A percentile compares a stretch with the other conserved stretches of the same genome.
phyloP scores from a whole-genome alignment of 352 stramenopile genomes.

The Globisporangium sylvaticum region DNA sequence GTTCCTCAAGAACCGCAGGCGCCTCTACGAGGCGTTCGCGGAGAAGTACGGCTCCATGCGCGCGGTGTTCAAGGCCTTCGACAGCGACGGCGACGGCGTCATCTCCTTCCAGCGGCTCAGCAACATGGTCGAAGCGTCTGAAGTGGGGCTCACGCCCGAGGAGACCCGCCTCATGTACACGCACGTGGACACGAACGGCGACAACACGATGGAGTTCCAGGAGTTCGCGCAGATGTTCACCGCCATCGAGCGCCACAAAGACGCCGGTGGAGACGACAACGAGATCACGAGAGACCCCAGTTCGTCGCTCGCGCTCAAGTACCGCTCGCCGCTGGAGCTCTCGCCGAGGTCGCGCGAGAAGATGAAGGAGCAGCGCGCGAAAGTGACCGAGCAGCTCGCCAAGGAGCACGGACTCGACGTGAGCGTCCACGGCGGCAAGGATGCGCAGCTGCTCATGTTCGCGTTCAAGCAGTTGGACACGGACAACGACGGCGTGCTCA shows the following conservation, averaged over 20 bases:
- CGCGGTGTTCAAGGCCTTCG: slow-evolving; percentile 72
- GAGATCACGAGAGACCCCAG: slow-evolving; percentile 35
- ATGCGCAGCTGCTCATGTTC: slow-evolving; percentile 62
- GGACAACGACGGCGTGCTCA: slow-evolving; percentile 70
- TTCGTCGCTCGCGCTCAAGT: slow-evolving; percentile 61
- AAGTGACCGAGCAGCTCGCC: slow-evolving; percentile 56
- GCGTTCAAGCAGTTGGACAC: slow-evolving; percentile 77
- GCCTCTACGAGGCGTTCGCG: slow-evolving; percentile 62
- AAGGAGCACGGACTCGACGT: slow-evolving; percentile 51
- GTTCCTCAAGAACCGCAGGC: slow-evolving; percentile 40
- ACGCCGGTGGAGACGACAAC: not conserved
- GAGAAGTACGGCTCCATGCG: slow-evolving; percentile 76
- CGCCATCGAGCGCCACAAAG: slow-evolving; percentile 12
- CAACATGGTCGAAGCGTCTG: slow-evolving; percentile 65
- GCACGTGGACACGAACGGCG: slow-evolving; percentile 57
- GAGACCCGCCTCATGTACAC: slow-evolving; percentile 49
- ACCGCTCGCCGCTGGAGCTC: slow-evolving; percentile 55
- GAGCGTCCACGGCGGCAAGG: slow-evolving; percentile 58
- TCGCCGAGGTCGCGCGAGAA: slow-evolving; percentile 52
- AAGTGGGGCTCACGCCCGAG: slow-evolving; percentile 41
- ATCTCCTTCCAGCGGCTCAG: slow-evolving; percentile 74
- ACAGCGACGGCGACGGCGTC: slow-evolving; percentile 55
- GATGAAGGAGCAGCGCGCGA: slow-evolving; percentile 60
- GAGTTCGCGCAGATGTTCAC: slow-evolving; percentile 79
- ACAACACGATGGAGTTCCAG: slow-evolving; percentile 68